These are phyloP conservation scores for Eutypella sp. DNA, from an alignment of 2,329 filamentous ascomycete genomes.

Conservation along the genomic window DNA sequence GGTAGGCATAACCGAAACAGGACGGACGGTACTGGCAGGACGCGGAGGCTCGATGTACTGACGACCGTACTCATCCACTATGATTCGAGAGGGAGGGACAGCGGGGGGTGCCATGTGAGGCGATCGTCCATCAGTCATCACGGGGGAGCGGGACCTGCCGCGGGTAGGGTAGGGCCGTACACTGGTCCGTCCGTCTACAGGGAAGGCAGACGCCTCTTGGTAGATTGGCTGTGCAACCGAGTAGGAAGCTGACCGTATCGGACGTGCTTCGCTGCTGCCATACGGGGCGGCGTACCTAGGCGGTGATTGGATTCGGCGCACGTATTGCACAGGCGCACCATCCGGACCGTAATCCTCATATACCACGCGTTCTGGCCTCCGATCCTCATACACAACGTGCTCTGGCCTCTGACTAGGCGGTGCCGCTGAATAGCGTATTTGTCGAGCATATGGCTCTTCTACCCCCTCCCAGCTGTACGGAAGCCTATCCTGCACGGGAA, in stretches of 20 bases:
- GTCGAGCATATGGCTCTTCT: constrained; percentile 23
- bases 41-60: constrained; percentile 62
- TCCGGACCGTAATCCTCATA: constrained; percentile 27
- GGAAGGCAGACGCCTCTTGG: constrained; percentile 37
- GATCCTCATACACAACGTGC: constrained; percentile 25
- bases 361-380: constrained; percentile 23
- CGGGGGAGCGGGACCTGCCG: constrained; percentile 44
- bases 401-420: constrained; percentile 22
- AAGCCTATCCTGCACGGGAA: constrained; percentile 15
- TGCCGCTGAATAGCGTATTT: constrained; percentile 24
- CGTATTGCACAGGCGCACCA: constrained; percentile 27
- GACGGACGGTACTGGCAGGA: constrained; percentile 35
- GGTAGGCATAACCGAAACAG: constrained; percentile 45
- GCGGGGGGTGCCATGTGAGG: constrained; percentile 48
- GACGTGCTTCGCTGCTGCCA: constrained; percentile 31
- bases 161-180: constrained; percentile 44
- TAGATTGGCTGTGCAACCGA: constrained; percentile 36
- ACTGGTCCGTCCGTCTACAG: constrained; percentile 43
- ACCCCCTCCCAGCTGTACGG: constrained; percentile 29
- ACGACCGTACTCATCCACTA: constrained; percentile 79
- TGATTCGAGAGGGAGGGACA: constrained; percentile 59
- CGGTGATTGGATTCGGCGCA: constrained; percentile 34
- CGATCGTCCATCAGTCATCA: constrained; percentile 37
- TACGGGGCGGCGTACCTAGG: constrained; percentile 33
- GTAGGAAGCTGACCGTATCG: constrained; percentile 37